Evolutionary conservation across 345 rosid species (phyloP).

Genomic region (Turritis glabra): DNA sequence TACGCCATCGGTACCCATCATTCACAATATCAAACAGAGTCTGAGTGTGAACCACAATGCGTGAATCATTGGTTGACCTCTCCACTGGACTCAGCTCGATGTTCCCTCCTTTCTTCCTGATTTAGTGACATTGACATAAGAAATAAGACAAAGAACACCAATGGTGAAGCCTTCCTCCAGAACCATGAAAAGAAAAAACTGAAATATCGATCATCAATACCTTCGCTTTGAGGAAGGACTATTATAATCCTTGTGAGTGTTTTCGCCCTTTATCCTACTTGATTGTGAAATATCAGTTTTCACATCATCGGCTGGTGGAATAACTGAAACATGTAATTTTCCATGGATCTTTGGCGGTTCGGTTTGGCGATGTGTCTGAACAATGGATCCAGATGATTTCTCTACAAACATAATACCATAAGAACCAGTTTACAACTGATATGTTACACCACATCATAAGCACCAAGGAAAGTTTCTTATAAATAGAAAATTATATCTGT

Average conservation of each 20-base stretch:
- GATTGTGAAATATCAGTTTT: constrained; percentile 48
- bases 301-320: constrained; percentile 43
- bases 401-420: constrained; percentile 42
- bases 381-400: constrained; percentile 48
- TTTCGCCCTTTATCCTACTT: constrained; percentile 47
- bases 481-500: neutral
- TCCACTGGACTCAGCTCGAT: constrained; percentile 47
- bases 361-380: constrained; percentile 38
- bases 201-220: constrained; percentile 43
- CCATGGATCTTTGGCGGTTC: constrained; percentile 40
- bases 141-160: neutral
- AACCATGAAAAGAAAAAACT: neutral
- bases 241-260: constrained; percentile 45
- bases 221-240: constrained; percentile 62
- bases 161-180: constrained; percentile 6
- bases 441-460: constrained; percentile 8
- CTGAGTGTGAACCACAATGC: constrained; percentile 58
- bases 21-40: constrained; percentile 69
- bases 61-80: constrained; percentile 55
- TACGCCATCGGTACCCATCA: constrained; percentile 99
- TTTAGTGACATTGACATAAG: constrained; percentile 21
- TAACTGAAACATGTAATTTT: constrained; percentile 41
- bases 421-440: constrained; percentile 14
- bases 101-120: constrained; percentile 66
- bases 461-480: neutral